Evolutionary conservation across 495 filamentous ascomycete genomes (phyloP).

Genomic region (Lasiosphaeria miniovina): DNA sequence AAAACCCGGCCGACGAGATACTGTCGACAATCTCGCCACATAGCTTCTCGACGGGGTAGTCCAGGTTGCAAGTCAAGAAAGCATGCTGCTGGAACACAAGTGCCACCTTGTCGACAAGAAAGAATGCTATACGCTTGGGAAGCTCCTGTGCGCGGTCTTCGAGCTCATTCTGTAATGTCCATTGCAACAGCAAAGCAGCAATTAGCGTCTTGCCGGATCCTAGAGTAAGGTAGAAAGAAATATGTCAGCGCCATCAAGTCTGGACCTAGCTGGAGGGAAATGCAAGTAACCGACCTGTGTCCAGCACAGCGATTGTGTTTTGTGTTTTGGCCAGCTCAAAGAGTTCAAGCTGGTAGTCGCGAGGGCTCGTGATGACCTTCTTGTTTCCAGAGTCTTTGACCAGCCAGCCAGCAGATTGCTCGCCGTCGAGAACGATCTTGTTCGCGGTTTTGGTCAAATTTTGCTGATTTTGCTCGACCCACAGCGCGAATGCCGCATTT

Average conservation of each 20-base stretch:
- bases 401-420: constrained; percentile 24
- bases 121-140: constrained; percentile 69
- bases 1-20: constrained; percentile 61
- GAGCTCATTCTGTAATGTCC: constrained; percentile 75
- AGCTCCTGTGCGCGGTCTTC: constrained; percentile 62
- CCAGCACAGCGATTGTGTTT: constrained; percentile 94
- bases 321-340: constrained; percentile 83
- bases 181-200: constrained; percentile 78
- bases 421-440: constrained; percentile 18
- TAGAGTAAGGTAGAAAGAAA: constrained; percentile 27
- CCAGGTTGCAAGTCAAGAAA: constrained; percentile 79
- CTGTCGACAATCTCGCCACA: constrained; percentile 59
- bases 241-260: no score
- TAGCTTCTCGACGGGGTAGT: constrained; percentile 73
- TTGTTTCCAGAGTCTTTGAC: constrained; percentile 34
- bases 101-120: constrained; percentile 86
- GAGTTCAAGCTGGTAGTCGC: constrained; percentile 90
- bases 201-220: constrained; percentile 97
- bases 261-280: neutral
- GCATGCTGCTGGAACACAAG: constrained; percentile 88
- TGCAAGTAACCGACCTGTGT: constrained; percentile 60
- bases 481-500: constrained; percentile 51
- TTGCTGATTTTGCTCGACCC: constrained; percentile 35
- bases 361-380: constrained; percentile 65
- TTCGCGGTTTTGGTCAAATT: constrained; percentile 10